Percentiles rank a stretch among this genome's conserved stretches.
Conservation (phyloP, 345 rosid genomes). For the Eucalyptus sp. region DNA sequence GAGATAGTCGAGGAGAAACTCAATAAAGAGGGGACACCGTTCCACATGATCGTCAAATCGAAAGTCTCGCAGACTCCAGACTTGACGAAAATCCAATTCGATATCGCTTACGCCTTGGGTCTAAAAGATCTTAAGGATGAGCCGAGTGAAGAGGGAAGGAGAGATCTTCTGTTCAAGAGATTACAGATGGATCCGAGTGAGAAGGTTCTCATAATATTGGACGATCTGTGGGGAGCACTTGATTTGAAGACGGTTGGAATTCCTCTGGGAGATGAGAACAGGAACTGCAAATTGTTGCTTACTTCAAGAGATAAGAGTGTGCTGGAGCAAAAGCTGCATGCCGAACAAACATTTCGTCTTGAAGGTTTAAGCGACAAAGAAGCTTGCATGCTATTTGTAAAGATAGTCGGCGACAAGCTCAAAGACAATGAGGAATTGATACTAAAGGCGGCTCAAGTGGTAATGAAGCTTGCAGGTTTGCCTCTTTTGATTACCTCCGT, state of each 20-base stretch:
- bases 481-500: not conserved
- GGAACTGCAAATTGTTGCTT: fast-evolving
- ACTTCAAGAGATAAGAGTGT: fast-evolving
- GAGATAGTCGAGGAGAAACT: too few species aligned
- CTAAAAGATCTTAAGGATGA: not conserved
- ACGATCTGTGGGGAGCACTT: fast-evolving
- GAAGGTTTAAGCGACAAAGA: fast-evolving
- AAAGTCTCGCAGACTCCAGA: fast-evolving
- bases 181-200: fast-evolving
- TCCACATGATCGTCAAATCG: too few species aligned
- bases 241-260: too few species aligned
- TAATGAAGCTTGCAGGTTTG: not conserved
- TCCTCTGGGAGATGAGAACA: fast-evolving
- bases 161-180: not conserved
- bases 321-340: not conserved
- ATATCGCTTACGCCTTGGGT: fast-evolving
- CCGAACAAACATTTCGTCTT: not conserved
- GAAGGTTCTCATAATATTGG: too few species aligned
- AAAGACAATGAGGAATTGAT: too few species aligned
- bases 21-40: fast-evolving
- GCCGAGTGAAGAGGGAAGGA: fast-evolving
- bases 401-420: not conserved
- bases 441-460: fast-evolving
- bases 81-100: fast-evolving
- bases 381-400: not conserved